phyloP scores from a whole-genome alignment of 2,329 filamentous ascomycete species.

The Colletotrichum cuscutae region DNA sequence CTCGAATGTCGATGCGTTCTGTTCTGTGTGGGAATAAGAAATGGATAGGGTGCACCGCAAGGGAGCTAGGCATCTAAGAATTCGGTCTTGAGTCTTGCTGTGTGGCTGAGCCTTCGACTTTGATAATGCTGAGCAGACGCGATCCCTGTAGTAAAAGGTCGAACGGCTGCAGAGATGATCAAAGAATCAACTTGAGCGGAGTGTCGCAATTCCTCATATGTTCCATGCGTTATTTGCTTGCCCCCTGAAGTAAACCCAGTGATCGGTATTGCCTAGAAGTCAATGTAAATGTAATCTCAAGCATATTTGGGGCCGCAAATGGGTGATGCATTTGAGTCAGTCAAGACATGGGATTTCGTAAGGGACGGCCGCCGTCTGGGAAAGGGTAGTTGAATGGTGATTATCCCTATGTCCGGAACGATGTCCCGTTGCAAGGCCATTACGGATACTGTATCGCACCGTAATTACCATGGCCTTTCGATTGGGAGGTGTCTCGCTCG shows the following conservation, averaged over 20 bases:
- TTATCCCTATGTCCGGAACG: background rate
- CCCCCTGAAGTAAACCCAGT: background rate
- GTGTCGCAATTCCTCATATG: background rate
- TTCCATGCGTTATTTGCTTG: background rate
- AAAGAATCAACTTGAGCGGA: background rate
- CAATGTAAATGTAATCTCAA: background rate
- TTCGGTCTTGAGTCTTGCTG: background rate
- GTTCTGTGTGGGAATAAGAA: background rate
- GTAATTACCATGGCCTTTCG: background rate
- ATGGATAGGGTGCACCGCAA: background rate
- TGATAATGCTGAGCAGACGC: background rate
- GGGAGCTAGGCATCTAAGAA: background rate
- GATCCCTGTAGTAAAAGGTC: background rate
- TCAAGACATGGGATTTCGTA: background rate
- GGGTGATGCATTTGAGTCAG: constrained; percentile 20
- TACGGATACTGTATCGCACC: background rate
- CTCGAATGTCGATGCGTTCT: constrained; percentile 17
- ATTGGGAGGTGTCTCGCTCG: background rate
- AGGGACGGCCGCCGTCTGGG: background rate
- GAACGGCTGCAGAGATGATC: background rate
- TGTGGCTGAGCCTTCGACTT: background rate
- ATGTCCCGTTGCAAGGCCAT: background rate
- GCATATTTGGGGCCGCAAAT: constrained; percentile 13
- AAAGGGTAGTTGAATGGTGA: constrained; percentile 5
- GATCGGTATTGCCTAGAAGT: background rate